Percentiles rank a stretch among this genome's conserved stretches.
Conservation (phyloP, 176 grass and related monocot species). For the Rhynchospora breviuscula region DNA sequence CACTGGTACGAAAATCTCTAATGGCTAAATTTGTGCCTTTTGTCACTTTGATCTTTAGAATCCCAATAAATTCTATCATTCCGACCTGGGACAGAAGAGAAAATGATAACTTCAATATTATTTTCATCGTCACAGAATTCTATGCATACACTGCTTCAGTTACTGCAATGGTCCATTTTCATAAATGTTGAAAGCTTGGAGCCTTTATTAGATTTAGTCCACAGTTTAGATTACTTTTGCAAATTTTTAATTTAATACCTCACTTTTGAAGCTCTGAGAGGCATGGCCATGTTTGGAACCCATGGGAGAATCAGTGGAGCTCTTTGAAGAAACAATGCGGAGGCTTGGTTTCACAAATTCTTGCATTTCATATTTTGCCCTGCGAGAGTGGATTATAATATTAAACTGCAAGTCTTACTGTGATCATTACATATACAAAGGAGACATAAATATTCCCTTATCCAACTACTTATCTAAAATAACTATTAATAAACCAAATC, state of each 20-base stretch:
- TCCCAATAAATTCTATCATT: conserved; percentile 58
- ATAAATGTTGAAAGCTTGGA: neutral
- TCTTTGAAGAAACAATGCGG: conserved; percentile 48
- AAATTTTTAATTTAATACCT: conserved; percentile 28
- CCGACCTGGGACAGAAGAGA: conserved; percentile 39
- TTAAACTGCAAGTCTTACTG: neutral
- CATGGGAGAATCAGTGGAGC: conserved; percentile 34
- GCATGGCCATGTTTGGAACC: neutral
- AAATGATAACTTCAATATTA: neutral
- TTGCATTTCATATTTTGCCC: conserved; percentile 79
- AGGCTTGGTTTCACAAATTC: conserved; percentile 81
- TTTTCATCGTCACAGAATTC: neutral
- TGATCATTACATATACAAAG: neutral
- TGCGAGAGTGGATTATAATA: conserved; percentile 19
- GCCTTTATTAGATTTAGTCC: neutral
- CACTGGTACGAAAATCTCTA: conserved; percentile 65
- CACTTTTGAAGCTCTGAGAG: conserved; percentile 40
- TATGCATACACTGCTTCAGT: neutral
- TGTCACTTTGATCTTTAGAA: conserved; percentile 60
- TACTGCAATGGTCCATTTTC: neutral
- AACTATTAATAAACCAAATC: neutral
- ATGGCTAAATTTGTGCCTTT: conserved; percentile 69
- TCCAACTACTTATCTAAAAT: neutral
- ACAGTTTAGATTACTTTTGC: neutral
- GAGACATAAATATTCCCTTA: neutral